Conservation (phyloP, 2,329 filamentous ascomycete genomes). For the Calonectria montana region DNA sequence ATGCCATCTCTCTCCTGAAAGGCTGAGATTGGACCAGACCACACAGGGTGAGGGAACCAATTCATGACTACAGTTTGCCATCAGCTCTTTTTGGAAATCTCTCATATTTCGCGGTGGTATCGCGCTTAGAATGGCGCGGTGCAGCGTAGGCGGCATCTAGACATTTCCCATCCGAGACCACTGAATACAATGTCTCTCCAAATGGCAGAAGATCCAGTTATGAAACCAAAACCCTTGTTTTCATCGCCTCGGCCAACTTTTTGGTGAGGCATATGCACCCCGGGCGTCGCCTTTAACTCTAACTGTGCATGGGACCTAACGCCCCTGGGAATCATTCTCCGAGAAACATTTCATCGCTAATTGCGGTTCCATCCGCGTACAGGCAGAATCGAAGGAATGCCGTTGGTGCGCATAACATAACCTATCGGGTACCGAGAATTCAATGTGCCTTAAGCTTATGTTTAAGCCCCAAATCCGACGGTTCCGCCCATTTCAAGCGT, state of each 20-base stretch:
- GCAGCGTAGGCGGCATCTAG: not conserved
- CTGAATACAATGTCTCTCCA: not conserved
- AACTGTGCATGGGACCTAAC: not conserved
- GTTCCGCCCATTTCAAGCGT: not conserved
- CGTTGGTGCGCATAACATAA: conserved; percentile 1
- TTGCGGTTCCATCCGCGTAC: not conserved
- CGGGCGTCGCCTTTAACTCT: not conserved
- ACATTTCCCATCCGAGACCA: not conserved
- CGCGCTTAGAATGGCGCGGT: not conserved
- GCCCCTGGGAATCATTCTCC: not conserved
- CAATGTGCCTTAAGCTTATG: conserved; percentile 1
- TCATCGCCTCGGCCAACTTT: not conserved
- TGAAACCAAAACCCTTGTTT: not conserved
- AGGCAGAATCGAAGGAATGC: not conserved
- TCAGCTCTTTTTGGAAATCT: too few relatives aligned
- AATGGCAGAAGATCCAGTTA: not conserved
- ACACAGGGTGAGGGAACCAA: too few relatives aligned
- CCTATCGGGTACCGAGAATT: not conserved
- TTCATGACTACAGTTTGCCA: too few relatives aligned
- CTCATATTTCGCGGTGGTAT: not conserved
- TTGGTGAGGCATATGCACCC: not conserved
- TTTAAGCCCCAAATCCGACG: not conserved
- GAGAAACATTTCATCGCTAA: not conserved
- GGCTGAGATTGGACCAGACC: too few relatives aligned
- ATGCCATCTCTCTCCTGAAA: too few relatives aligned